Evolutionary conservation across 768 basidiomycete species (phyloP), one percentile per base, ranked within the genome.

Genomic region (Boletellus sp.): DNA sequence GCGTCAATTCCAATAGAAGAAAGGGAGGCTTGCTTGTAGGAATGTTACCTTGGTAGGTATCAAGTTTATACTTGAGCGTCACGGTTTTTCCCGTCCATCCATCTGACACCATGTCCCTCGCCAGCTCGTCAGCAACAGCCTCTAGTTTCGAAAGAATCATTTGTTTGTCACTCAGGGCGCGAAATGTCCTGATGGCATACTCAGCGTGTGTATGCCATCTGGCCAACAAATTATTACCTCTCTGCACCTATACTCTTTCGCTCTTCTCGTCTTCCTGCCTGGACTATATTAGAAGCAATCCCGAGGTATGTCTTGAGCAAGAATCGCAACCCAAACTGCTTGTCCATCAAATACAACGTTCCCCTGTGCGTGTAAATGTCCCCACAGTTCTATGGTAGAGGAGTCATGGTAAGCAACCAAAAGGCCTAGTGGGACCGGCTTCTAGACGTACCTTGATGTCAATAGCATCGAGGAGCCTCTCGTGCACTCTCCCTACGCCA

Each of bases 161-260:
- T 2, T 77, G 75, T 50, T 80, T 78, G 54, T 90, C 78, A 12
- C 72, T 74, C 40, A 90, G 72, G 0, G 90, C 73, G 23, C 77
- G 71, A 63, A 95, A 95, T 3, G 91, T 94, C 47, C 92, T 94
- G 50, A 17, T 19, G 31, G 7, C 19, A 32, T 8, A 44, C 26
- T 50, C 17, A 50, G 34, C 32, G 6, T n/a, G 42, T 45, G 11
- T 41, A 42, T 17, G 37, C 13, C 16, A 20, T n/a, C 15, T 20
- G 17, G 28, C 24, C 3, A 38, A 39, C 1, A 16, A 0, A 15
- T 22, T 16, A 53, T 43, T 58, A 90, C 89, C 89, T 74, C 73
- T 99, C 96, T 26, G 86, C 81, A 1, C 96, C 95, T 32, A 98
- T 90, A 52, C 90, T 93, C 72, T 94, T 97, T 42, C 87, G 74